phyloP scores from a whole-genome alignment of 768 basidiomycete genomes.

The Suillus cothurnatus region DNA sequence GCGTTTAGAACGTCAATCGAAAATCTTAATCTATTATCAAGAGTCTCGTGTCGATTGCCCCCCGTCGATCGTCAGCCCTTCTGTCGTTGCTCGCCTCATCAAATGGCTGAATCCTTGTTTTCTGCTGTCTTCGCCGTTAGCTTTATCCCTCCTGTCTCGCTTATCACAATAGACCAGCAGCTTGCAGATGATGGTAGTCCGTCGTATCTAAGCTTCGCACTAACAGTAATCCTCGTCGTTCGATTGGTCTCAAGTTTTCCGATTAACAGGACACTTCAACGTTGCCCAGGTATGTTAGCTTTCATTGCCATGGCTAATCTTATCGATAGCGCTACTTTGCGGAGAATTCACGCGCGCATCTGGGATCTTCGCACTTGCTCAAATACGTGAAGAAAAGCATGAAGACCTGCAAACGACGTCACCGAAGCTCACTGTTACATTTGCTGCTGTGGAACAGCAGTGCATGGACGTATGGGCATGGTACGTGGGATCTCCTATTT shows the following conservation, averaged over 20 bases:
- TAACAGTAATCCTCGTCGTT: neutral
- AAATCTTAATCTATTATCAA: neutral
- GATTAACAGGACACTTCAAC: constrained; percentile 85
- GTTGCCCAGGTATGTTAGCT: constrained; percentile 72
- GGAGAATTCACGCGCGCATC: constrained; percentile 40
- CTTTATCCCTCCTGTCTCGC: too few species aligned
- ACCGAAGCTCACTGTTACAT: too few species aligned
- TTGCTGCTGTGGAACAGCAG: too few species aligned
- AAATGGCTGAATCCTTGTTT: too few species aligned
- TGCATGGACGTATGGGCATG: too few species aligned
- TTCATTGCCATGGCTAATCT: too few species aligned
- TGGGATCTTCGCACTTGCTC: constrained; percentile 81
- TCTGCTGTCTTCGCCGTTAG: too few species aligned
- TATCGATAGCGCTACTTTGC: neutral
- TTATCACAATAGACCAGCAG: too few species aligned
- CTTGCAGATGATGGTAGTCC: too few species aligned
- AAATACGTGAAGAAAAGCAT: constrained; percentile 89
- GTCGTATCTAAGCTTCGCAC: neutral
- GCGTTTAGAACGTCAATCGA: neutral
- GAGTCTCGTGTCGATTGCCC: neutral
- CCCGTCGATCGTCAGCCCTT: too few species aligned
- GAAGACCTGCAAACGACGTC: constrained; percentile 44
- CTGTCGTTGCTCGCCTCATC: too few species aligned
- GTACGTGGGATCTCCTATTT: too few species aligned
- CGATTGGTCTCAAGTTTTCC: constrained; percentile 1